These are phyloP conservation scores for Phaeoacremonium minimum DNA, from an alignment of 2,329 filamentous ascomycete species.

Conservation along the genomic window DNA sequence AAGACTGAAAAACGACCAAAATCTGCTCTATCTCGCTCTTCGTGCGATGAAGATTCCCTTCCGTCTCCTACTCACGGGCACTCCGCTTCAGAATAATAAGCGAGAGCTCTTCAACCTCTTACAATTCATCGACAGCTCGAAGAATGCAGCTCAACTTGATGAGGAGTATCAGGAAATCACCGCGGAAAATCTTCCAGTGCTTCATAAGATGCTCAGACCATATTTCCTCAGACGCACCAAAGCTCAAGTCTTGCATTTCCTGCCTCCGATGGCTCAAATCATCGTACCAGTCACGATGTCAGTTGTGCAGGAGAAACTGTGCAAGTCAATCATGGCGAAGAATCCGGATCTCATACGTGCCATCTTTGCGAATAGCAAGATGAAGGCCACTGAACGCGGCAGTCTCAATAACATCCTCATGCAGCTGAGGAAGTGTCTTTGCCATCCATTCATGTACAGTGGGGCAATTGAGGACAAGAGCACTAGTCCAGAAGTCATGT, in stretches of 20 bases:
- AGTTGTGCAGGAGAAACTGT: slow-evolving; percentile 86
- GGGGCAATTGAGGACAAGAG: slow-evolving; percentile 81
- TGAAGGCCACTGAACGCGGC: slow-evolving; percentile 68
- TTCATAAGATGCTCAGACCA: slow-evolving; percentile 79
- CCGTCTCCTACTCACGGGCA: slow-evolving; percentile 82
- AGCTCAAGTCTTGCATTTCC: slow-evolving; percentile 80
- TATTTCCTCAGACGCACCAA: slow-evolving; percentile 77
- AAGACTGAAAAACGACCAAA: slow-evolving; percentile 88
- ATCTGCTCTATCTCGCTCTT: slow-evolving; percentile 72
- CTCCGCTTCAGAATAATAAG: slow-evolving; percentile 92
- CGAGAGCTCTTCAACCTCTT: slow-evolving; percentile 94
- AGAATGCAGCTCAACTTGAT: slow-evolving; percentile 70
- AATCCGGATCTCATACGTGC: slow-evolving; percentile 85
- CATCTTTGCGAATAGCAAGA: slow-evolving; percentile 68
- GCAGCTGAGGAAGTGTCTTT: slow-evolving; percentile 90
- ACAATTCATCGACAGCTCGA: slow-evolving; percentile 77
- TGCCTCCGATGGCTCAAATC: slow-evolving; percentile 91
- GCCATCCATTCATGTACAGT: slow-evolving; percentile 95
- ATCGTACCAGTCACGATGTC: slow-evolving; percentile 97
- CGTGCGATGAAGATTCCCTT: slow-evolving; percentile 73
- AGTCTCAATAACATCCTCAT: slow-evolving; percentile 92
- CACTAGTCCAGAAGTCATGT: slow-evolving; percentile 54
- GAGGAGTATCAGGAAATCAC: slow-evolving; percentile 73
- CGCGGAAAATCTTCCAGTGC: slow-evolving; percentile 71
- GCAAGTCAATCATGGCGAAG: slow-evolving; percentile 88